These are phyloP conservation scores for Phlebopus sp. DNA, from an alignment of 1,284 basidiomycete genomes.

Conservation along the genomic window DNA sequence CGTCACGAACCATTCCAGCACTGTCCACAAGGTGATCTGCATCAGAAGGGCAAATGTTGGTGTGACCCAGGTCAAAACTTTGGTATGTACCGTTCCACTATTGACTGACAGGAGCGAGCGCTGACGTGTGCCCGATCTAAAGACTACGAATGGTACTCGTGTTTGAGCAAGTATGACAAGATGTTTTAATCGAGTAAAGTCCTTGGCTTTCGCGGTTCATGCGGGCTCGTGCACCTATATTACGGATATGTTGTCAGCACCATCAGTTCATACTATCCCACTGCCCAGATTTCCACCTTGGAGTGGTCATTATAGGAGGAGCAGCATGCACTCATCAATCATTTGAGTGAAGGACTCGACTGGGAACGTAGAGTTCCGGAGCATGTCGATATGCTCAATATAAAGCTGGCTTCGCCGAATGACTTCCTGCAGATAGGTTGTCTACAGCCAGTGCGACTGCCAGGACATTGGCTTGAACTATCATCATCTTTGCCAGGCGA, in stretches of 20 bases:
- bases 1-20: slow-evolving; percentile 80
- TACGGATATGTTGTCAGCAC: neutral
- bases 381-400: too few species aligned
- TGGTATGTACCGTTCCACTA: slow-evolving; percentile 38
- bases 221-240: neutral
- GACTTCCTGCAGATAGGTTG: too few species aligned
- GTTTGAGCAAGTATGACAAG: slow-evolving; percentile 66
- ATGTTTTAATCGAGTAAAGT: slow-evolving; percentile 41
- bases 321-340: too few species aligned
- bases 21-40: slow-evolving; percentile 61
- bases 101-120: neutral
- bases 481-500: too few species aligned
- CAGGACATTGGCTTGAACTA: too few species aligned
- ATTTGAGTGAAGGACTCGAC: too few species aligned
- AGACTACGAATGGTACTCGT: slow-evolving; percentile 83
- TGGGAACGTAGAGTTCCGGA: too few species aligned
- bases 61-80: slow-evolving; percentile 64
- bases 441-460: too few species aligned
- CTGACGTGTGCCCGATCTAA: slow-evolving; percentile 11
- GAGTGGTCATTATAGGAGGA: too few species aligned
- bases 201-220: neutral
- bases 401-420: too few species aligned
- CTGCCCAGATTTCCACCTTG: too few species aligned
- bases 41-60: slow-evolving; percentile 66
- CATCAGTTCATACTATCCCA: too few species aligned